phyloP scores from a whole-genome alignment of 2,329 filamentous ascomycete species.

The Neobulgaria alba region DNA sequence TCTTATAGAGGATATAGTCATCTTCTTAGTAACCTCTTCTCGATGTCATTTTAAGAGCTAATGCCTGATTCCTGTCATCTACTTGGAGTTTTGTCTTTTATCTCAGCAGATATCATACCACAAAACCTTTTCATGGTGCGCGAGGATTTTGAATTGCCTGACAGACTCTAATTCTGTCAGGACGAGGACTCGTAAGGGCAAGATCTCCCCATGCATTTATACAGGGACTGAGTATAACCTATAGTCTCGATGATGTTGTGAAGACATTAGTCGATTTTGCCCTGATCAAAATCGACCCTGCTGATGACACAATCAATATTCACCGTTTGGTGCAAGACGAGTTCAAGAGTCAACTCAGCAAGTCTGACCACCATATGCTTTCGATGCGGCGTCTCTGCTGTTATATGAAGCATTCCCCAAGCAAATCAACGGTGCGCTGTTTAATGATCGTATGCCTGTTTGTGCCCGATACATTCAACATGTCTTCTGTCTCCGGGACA shows the following conservation, averaged over 20 bases:
- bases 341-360: neutral
- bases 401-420: conserved; percentile 18
- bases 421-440: conserved; percentile 1
- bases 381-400: conserved; percentile 9
- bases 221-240: neutral
- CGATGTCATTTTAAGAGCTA: neutral
- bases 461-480: neutral
- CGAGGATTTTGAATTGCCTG: no score
- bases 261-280: neutral
- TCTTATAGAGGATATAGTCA: no score
- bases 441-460: neutral
- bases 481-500: neutral
- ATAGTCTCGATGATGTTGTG: neutral
- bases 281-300: neutral
- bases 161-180: no score
- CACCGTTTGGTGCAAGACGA: neutral
- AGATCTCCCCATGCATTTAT: no score
- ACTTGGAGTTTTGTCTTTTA: neutral
- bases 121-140: neutral
- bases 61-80: neutral
- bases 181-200: no score
- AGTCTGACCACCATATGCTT: neutral
- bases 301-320: neutral
- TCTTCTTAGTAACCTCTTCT: neutral
- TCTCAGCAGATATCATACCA: neutral